These are phyloP conservation scores for Aristolochia fimbriata DNA, from an alignment of 164 flowering plant species.

Conservation along the genomic window DNA sequence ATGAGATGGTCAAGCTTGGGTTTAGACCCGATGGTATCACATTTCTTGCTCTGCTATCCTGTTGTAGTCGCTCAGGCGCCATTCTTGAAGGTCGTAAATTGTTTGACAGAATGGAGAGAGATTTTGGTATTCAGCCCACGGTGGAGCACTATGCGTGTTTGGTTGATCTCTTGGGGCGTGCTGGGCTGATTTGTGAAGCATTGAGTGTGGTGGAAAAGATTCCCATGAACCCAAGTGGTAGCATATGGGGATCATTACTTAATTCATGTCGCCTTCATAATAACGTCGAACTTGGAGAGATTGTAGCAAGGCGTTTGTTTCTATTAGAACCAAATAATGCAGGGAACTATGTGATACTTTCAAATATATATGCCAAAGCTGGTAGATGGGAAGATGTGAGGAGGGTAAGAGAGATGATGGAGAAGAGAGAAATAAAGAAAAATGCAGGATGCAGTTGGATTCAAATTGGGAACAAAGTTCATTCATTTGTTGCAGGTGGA, in stretches of 20 bases:
- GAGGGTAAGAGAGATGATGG: slow-evolving; percentile 4
- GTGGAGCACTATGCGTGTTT: slow-evolving; percentile 40
- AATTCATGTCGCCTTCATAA: slow-evolving; percentile 3
- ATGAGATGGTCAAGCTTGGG: slow-evolving; percentile 24
- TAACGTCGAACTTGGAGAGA: slow-evolving; percentile 5
- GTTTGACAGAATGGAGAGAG: slow-evolving; percentile 25
- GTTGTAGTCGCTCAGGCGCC: slow-evolving; percentile 35
- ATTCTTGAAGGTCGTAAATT: slow-evolving; percentile 18
- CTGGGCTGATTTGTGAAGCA: slow-evolving; percentile 29
- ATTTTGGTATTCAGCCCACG: slow-evolving; percentile 20
- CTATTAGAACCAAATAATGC: slow-evolving; percentile 5
- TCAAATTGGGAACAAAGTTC: background rate
- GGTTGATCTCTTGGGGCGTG: slow-evolving; percentile 31
- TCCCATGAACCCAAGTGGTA: slow-evolving; percentile 1
- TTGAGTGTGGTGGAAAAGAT: slow-evolving; percentile 13
- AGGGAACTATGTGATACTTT: slow-evolving; percentile 5
- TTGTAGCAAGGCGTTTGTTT: background rate
- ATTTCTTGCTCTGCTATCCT: slow-evolving; percentile 31
- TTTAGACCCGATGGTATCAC: slow-evolving; percentile 25
- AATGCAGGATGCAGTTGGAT: slow-evolving; percentile 6
- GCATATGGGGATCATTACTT: slow-evolving; percentile 6
- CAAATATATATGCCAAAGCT: slow-evolving; percentile 8
- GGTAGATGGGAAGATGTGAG: slow-evolving; percentile 7
- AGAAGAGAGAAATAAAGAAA: background rate
- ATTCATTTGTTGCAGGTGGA: background rate